A percentile compares a stretch with the other conserved stretches of the same genome.
Evolutionary conservation across 495 filamentous ascomycete genomes (phyloP).

Genomic region (Podospora comata): DNA sequence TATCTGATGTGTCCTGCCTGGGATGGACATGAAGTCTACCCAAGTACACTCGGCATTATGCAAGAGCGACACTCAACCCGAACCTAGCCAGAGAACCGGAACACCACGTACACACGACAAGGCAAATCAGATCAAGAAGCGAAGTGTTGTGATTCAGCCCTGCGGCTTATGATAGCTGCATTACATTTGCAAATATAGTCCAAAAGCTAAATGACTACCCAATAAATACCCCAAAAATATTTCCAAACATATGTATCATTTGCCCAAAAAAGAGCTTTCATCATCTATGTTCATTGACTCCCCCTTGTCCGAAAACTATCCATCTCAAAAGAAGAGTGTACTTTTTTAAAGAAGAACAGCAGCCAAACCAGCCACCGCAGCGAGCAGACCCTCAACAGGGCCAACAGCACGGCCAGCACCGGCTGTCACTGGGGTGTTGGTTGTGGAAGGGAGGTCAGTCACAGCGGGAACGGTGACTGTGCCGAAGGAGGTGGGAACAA

Average conservation of each 20-base stretch:
- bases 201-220: background rate
- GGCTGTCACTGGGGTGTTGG: conserved; percentile 19
- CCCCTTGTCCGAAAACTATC: background rate
- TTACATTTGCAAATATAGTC: background rate
- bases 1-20: too few relatives aligned
- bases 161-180: background rate
- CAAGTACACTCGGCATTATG: too few relatives aligned
- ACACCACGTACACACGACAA: background rate
- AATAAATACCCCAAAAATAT: background rate
- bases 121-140: background rate
- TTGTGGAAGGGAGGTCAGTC: conserved; percentile 11
- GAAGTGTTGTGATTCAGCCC: background rate
- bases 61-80: too few relatives aligned
- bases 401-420: conserved; percentile 26
- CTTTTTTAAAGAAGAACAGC: conserved; percentile 25
- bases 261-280: background rate
- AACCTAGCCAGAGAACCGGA: too few relatives aligned
- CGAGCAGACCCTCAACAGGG: conserved; percentile 17
- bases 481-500: conserved; percentile 8
- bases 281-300: background rate
- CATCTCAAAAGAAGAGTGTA: background rate
- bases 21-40: too few relatives aligned
- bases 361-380: conserved; percentile 22
- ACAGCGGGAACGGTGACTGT: conserved; percentile 14
- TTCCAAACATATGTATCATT: background rate